Evolutionary conservation across 129 eudicot species (phyloP), one percentile per base, ranked within the genome.

Genomic region (Flaveria bidentis): DNA sequence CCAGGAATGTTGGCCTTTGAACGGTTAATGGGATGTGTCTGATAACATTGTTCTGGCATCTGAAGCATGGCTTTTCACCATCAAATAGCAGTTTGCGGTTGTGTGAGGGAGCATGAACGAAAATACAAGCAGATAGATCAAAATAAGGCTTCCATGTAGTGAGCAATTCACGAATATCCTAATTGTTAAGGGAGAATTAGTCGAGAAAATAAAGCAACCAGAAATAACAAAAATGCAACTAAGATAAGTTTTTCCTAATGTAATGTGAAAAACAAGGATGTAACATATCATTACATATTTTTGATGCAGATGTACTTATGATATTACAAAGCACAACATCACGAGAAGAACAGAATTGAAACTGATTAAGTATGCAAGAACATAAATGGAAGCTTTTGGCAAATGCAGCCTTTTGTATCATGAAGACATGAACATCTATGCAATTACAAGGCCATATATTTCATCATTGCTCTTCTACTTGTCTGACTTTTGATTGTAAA

Each of bases 91-190:
- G 88, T 76, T 92, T 87, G 1, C 82, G 84, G 73, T 89, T 89
- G 81, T 82, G 80, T 63, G 98, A 92, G n/a, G 96, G 87, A 41
- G 96, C 98, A 67, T 86, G 72, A 20, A 92, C 72, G 66, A 86
- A 87, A 36, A 89, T 77, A 68, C 88, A 78, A 17, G 79, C 72
- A 42, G 96, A 84, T 4, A 36, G 67, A 72, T 84, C 79, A 65
- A 92, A 86, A 75, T 92, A 86, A 76, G 90, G 84, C 83, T 89
- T 92, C 98, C 98, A 92, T 22, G 86, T 73, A 20, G 81, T 73
- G 65, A 92, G 84, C 71, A 92, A 74, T 45, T 92, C 90, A 20
- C 84, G 90, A 63, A 92, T 88, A 69, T 92, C 96, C 97, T 92
- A 76, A 66, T 75, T 63, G 14, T 16, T 36, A 58, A 56, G 11